These are phyloP conservation scores for Lithospermum erythrorhizon DNA, from an alignment of 257 asterid genomes.

Conservation along the genomic window DNA sequence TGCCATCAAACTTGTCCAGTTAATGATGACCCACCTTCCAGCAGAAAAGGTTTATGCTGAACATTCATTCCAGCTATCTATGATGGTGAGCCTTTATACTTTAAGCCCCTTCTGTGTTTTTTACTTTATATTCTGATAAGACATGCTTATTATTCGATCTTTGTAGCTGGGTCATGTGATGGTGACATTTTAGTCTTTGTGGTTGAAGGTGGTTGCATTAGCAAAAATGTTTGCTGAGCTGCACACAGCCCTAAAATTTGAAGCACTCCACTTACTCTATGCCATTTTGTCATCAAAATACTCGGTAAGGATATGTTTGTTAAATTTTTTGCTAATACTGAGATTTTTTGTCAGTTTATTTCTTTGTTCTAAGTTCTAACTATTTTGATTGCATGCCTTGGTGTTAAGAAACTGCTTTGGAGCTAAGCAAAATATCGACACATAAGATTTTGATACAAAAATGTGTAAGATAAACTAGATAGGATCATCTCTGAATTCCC, in stretches of 20 bases:
- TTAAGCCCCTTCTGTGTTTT: conserved; percentile 2
- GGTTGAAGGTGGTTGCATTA: conserved; percentile 60
- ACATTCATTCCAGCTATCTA: conserved; percentile 52
- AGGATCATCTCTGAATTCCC: background rate
- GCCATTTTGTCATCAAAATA: conserved; percentile 49
- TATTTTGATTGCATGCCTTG: background rate
- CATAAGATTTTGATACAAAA: no score
- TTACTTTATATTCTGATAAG: conserved; percentile 8
- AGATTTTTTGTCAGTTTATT: no score
- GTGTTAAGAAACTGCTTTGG: background rate
- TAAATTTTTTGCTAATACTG: background rate
- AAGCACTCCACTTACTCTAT: conserved; percentile 71
- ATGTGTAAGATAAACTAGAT: background rate
- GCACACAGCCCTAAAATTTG: conserved; percentile 75
- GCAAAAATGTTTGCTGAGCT: conserved; percentile 71
- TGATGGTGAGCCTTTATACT: conserved; percentile 39
- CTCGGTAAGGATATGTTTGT: conserved; percentile 33
- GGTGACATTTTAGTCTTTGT: background rate
- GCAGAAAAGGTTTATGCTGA: conserved; percentile 35
- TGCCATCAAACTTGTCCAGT: conserved; percentile 57
- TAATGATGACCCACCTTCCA: conserved; percentile 55
- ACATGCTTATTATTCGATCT: background rate
- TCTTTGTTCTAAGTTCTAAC: no score
- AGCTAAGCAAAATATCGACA: background rate
- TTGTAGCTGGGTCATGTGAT: background rate